Evolutionary conservation across 768 basidiomycete species (phyloP), one percentile per base, ranked within the genome.

Genomic region (Lentinula lateritia): DNA sequence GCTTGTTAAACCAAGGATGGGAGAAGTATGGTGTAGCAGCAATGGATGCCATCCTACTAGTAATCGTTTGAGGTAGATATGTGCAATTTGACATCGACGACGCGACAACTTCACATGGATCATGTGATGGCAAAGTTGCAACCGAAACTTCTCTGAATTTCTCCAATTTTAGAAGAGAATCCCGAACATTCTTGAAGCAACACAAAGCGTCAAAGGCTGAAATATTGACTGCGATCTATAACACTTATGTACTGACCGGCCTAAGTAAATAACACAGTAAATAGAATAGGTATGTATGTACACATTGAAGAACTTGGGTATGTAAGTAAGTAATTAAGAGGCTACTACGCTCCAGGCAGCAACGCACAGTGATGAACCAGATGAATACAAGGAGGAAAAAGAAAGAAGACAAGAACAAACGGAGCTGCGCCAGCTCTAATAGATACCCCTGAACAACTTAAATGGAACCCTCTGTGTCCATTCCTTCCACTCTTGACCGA

Each of bases 391-490:
- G 28, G 28, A 28, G 3, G 28, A 28, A 4, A 28, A 28, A 28
- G 28, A 28, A 28, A 28, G 28, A 28, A 28, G 23, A 23, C 32
- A 46, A 46, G 45, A 20, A 39, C 58, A 32, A 43, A 39, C 45
- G 50, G 23, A 36, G 12, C 3, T 28, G 28, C 28, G 34, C 8
- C 18, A 18, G 4, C 35, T 18, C 71, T 64, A 84, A 66, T 78
- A 79, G 13, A 84, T 42, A 35, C 78, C 73, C 20, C 83, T 83
- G 52, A 85, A 64, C 35, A 86, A 69, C 58, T 68, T 81, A 59
- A 78, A 83, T 8, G 74, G 79, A 10, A 85, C 83, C 42, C 63
- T 69, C 50, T 62, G 62, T 6, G 76, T 77, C 80, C 81, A 86
- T 1, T 67, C 64, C 12, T 75, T 73, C 77, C 80, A 77, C 56